phyloP scores from a whole-genome alignment of 345 rosid genomes.

The Aegle marmelos region DNA sequence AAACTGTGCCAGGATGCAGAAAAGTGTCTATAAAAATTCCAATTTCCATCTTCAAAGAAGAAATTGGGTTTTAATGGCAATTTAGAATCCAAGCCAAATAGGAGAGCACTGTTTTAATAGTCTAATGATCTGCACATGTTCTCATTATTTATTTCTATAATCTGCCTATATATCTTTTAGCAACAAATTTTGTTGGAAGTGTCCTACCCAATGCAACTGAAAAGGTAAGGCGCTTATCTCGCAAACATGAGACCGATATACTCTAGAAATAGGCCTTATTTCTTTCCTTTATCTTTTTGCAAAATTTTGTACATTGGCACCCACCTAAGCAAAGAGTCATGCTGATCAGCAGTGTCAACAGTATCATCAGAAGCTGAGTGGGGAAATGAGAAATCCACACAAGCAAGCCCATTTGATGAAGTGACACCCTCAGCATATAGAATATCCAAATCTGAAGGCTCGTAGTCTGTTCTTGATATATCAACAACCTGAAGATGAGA shows the following conservation, averaged over 20 bases:
- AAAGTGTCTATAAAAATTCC: no score
- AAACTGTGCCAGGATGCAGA: background rate
- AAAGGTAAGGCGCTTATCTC: background rate
- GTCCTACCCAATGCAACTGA: background rate
- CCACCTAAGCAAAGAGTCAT: conserved; percentile 71
- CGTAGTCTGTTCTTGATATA: conserved; percentile 73
- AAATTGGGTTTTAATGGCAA: background rate
- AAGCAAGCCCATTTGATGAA: conserved; percentile 92
- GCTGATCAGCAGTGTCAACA: conserved; percentile 58
- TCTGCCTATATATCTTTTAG: background rate
- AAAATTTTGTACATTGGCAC: conserved; percentile 12
- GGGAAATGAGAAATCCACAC: conserved; percentile 84
- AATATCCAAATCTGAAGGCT: conserved; percentile 93
- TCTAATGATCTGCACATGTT: background rate
- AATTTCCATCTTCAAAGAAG: background rate
- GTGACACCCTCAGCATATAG: conserved; percentile 94
- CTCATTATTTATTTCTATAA: background rate
- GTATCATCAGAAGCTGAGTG: conserved; percentile 55
- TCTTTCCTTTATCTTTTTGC: background rate
- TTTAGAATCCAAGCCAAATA: background rate
- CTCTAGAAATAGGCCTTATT: conserved; percentile 7
- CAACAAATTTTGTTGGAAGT: background rate
- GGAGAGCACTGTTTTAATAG: background rate
- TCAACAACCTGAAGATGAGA: conserved; percentile 60
- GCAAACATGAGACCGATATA: background rate